Conservation (phyloP, 495 filamentous ascomycete species). For the Parathielavia hyrcaniae region DNA sequence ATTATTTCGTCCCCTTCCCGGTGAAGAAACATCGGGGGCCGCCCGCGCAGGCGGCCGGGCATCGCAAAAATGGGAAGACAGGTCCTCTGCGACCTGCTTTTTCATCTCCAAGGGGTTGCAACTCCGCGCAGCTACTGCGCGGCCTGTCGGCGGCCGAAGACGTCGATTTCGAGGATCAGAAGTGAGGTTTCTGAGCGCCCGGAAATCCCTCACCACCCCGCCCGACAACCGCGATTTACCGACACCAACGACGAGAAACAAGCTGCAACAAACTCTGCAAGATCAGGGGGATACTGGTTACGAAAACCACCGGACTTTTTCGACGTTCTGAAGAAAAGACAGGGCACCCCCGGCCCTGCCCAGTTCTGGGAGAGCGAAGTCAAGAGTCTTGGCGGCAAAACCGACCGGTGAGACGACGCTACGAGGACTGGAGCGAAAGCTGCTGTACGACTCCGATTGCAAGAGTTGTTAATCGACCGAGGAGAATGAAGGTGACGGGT, state of each 20-base stretch:
- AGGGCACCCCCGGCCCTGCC: slow-evolving; percentile 1
- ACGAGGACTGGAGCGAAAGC: background rate
- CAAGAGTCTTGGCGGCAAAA: background rate
- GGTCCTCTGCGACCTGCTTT: background rate
- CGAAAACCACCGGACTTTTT: no score
- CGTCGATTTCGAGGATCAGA: background rate
- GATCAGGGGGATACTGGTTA: no score
- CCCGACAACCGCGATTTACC: no score
- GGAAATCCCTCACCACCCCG: background rate
- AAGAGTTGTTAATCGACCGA: slow-evolving; percentile 2
- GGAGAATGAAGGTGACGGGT: background rate
- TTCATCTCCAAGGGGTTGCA: background rate
- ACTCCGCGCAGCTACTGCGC: background rate
- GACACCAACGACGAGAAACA: no score
- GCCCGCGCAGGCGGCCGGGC: no score
- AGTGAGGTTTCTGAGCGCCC: background rate
- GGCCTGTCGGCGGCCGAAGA: background rate
- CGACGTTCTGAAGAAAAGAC: background rate
- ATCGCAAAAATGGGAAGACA: background rate
- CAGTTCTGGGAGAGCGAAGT: background rate
- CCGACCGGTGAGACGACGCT: background rate
- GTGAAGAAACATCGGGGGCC: background rate
- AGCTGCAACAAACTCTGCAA: no score
- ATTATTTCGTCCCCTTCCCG: no score
- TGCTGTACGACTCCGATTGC: background rate